Evolutionary conservation across 2,329 filamentous ascomycete species (phyloP).

Genomic region (Alternaria sp.): DNA sequence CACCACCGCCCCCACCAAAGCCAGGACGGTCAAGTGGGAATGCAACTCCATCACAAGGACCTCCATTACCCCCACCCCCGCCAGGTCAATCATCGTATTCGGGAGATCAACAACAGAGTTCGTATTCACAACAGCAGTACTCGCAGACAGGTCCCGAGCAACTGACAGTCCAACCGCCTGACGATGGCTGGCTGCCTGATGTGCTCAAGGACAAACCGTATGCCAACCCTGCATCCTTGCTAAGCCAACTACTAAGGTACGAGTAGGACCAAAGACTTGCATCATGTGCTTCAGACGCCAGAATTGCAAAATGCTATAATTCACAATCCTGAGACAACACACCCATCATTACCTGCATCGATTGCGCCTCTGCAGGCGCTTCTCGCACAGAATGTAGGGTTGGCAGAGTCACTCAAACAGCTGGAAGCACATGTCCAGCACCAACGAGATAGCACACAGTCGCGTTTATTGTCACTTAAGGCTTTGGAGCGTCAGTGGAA

Average conservation of each 20-base stretch:
- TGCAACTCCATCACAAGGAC: constrained; percentile 51
- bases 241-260: constrained; percentile 18
- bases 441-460: constrained; percentile 75
- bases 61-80: constrained; percentile 55
- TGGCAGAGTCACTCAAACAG: constrained; percentile 68
- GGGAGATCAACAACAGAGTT: constrained; percentile 23
- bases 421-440: constrained; percentile 65
- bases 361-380: constrained; percentile 69
- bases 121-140: constrained; percentile 24
- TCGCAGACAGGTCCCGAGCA: constrained; percentile 26
- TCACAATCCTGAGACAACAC: constrained; percentile 68
- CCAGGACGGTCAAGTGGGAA: constrained; percentile 50
- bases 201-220: constrained; percentile 83
- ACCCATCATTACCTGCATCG: constrained; percentile 73
- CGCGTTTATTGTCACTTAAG: constrained; percentile 80
- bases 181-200: constrained; percentile 78
- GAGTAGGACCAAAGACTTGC: constrained; percentile 77
- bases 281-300: constrained; percentile 69
- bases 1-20: constrained; percentile 56
- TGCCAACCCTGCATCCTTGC: constrained; percentile 41
- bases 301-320: constrained; percentile 76
- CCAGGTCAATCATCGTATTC: constrained; percentile 40
- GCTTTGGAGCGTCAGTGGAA: constrained; percentile 92
- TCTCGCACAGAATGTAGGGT: constrained; percentile 72
- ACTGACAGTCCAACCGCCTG: constrained; percentile 39